Evolutionary conservation across 495 filamentous ascomycete genomes (phyloP), one percentile per base, ranked within the genome.

Genomic region (Penicillium salamii): DNA sequence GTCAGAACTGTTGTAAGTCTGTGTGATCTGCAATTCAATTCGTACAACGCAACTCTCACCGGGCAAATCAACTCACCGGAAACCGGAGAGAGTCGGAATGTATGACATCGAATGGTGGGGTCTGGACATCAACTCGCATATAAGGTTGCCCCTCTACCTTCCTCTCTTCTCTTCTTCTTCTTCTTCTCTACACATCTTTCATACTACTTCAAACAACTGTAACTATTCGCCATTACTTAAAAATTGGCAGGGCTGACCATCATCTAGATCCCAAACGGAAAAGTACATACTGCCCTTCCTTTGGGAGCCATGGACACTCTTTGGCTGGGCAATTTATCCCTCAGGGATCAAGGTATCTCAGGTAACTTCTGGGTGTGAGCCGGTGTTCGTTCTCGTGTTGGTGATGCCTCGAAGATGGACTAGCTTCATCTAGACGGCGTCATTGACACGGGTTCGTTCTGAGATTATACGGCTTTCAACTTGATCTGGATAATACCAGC

Each of bases 401-500:
- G 51, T 33, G 46, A 41, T 45, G 32, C 43, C 49, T 34, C n/a
- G n/a, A n/a, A n/a, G n/a, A n/a, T n/a, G n/a, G n/a, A n/a, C 49
- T 36, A 20, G 23, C 23, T 26, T 23, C 43, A 21, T 34, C 28
- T 34, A 46, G 29, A 29, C 26, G 20, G 7, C 17, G 4, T 13
- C 14, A 56, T 53, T 46, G 62, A 40, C 46, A 52, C 67, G 72
- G 69, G 67, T 74, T 80, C 75, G 78, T 79, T 82, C 89, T 93
- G 90, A 95, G 87, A 95, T 85, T 80, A 93, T 86, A 95, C 90
- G 89, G 90, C 84, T 73, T 46, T 74, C 67, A 91, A 95, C 89
- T 92, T 93, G 89, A 95, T 92, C 89, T 89, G 88, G 89, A 90
- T 91, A 95, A 93, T 92, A 86, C 89, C 88, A 90, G 90, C 90